Evolutionary conservation across 805 yeast species (phyloP).

Genomic region (Yamadazyma sp.): DNA sequence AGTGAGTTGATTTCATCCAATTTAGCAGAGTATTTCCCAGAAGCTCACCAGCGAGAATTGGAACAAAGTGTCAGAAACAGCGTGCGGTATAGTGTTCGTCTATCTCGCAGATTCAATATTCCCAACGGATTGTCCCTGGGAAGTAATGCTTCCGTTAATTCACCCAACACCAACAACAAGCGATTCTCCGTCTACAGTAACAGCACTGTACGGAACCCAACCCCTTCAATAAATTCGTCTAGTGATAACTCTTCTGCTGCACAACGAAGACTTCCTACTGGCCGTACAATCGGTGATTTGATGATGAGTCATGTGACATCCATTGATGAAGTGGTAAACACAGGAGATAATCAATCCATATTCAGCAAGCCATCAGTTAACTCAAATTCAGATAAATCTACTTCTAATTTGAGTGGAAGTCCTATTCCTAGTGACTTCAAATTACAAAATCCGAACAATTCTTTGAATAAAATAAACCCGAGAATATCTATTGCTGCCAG

Average conservation of each 20-base stretch:
- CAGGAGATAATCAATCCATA: slow-evolving; percentile 26
- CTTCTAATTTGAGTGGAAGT: slow-evolving; percentile 9
- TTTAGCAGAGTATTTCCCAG: slow-evolving; percentile 88
- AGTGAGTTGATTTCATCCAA: slow-evolving; percentile 88
- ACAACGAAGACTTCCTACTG: slow-evolving; percentile 15
- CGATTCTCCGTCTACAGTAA: slow-evolving; percentile 17
- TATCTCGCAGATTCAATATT: slow-evolving; percentile 42
- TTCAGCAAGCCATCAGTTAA: slow-evolving; percentile 26
- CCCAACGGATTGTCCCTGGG: slow-evolving; percentile 19
- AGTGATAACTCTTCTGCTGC: slow-evolving; percentile 14
- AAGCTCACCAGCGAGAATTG: slow-evolving; percentile 66
- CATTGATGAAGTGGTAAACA: slow-evolving; percentile 47
- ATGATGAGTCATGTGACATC: slow-evolving; percentile 55
- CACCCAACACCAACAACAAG: slow-evolving; percentile 5
- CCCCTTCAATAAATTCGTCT: slow-evolving; percentile 22
- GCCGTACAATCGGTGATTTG: slow-evolving; percentile 63
- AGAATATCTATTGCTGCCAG: slow-evolving; percentile 31
- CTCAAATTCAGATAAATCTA: slow-evolving; percentile 18
- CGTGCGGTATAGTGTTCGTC: slow-evolving; percentile 70
- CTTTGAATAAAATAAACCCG: slow-evolving; percentile 13
- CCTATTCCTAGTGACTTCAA: slow-evolving; percentile 18
- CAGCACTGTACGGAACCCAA: slow-evolving; percentile 12
- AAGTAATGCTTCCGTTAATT: slow-evolving; percentile 19
- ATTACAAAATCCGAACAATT: not conserved
- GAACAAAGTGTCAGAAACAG: slow-evolving; percentile 83